Evolutionary conservation across 1,284 basidiomycete genomes (phyloP).

Genomic region (Ustilago xerochloae): DNA sequence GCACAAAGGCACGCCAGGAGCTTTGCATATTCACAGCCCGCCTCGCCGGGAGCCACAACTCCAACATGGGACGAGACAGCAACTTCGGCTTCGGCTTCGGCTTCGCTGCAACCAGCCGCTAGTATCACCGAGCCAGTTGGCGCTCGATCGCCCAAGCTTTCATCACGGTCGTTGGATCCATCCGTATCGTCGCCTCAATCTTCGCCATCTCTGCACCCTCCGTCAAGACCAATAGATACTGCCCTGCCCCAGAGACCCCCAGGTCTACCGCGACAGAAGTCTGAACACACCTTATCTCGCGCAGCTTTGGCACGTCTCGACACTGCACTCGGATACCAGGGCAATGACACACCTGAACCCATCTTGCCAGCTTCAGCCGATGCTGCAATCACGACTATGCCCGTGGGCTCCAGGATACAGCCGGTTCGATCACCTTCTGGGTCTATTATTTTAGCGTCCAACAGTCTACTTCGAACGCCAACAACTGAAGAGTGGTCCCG

Average conservation of each 20-base stretch:
- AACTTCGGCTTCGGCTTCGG: constrained; percentile 7
- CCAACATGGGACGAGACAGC: constrained; percentile 40
- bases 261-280: constrained; percentile 16
- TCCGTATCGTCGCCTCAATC: constrained; percentile 8
- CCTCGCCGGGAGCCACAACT: constrained; percentile 32
- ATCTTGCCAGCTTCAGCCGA: constrained; percentile 14
- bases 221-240: background rate
- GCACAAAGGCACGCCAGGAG: constrained; percentile 34
- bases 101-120: constrained; percentile 25
- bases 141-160: constrained; percentile 12
- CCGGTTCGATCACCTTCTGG: constrained; percentile 33
- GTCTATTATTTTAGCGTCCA: constrained; percentile 18
- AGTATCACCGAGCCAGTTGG: constrained; percentile 11
- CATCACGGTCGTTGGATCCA: constrained; percentile 10
- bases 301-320: constrained; percentile 29
- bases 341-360: constrained; percentile 4
- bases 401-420: background rate
- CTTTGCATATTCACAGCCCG: constrained; percentile 38
- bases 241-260: constrained; percentile 5
- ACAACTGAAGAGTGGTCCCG: constrained; percentile 65
- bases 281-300: constrained; percentile 28
- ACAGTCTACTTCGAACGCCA: constrained; percentile 54
- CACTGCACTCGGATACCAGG: constrained; percentile 17
- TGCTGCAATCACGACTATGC: constrained; percentile 4
- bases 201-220: constrained; percentile 16